phyloP scores from a whole-genome alignment of 352 stramenopile species.

The Phytopythium montanum region DNA sequence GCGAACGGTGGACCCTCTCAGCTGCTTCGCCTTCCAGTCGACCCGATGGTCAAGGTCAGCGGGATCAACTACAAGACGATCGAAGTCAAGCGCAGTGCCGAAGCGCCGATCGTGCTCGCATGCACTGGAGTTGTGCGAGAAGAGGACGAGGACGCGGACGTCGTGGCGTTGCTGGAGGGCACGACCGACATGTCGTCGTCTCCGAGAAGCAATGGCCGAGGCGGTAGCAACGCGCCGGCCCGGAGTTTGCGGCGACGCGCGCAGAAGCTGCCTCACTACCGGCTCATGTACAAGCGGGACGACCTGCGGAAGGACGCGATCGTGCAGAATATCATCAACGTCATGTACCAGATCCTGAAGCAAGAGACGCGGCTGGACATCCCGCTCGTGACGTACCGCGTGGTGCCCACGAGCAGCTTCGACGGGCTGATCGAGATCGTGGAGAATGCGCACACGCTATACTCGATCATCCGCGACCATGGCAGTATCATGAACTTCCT shows the following conservation, averaged over 20 bases:
- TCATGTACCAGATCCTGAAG: constrained; percentile 88
- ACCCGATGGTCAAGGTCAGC: constrained; percentile 65
- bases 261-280: constrained; percentile 51
- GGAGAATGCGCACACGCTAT: constrained; percentile 81
- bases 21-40: constrained; percentile 62
- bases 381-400: constrained; percentile 82
- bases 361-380: constrained; percentile 78
- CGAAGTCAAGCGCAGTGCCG: constrained; percentile 78
- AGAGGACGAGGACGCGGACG: constrained; percentile 53
- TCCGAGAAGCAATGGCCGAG: not conserved
- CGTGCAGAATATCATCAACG: constrained; percentile 88
- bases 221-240: not conserved
- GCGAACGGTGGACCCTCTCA: constrained; percentile 10
- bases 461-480: constrained; percentile 84
- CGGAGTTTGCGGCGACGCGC: constrained; percentile 10
- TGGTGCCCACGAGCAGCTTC: constrained; percentile 80
- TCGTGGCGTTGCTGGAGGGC: constrained; percentile 18
- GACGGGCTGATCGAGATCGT: constrained; percentile 86
- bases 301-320: constrained; percentile 82
- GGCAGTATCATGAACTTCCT: constrained; percentile 82
- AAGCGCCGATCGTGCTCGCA: constrained; percentile 77
- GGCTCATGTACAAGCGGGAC: constrained; percentile 87
- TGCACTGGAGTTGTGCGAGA: constrained; percentile 74
- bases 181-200: constrained; percentile 31
- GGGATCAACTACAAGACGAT: constrained; percentile 72